Conservation (phyloP, 345 rosid genomes). For the Eucalyptus dawsonii region DNA sequence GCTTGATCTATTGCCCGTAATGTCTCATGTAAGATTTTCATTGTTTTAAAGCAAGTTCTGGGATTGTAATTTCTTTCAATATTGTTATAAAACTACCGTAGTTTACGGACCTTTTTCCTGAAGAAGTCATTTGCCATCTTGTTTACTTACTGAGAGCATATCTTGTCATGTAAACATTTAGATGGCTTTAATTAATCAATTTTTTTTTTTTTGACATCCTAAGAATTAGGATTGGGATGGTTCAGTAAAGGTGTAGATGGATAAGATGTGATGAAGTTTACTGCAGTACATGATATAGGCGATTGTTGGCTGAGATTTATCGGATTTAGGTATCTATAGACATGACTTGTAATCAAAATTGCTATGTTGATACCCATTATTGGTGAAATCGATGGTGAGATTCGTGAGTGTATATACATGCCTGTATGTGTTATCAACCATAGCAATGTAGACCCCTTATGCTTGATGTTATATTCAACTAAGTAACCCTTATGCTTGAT, state of each 20-base stretch:
- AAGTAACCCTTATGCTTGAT: background rate
- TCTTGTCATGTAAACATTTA: background rate
- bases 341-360: background rate
- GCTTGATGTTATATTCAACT: too few relatives aligned
- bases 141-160: background rate
- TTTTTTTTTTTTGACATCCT: background rate
- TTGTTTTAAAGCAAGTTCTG: background rate
- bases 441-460: background rate
- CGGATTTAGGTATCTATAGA: background rate
- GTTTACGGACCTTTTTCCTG: background rate
- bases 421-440: background rate
- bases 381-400: background rate
- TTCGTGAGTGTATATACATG: background rate
- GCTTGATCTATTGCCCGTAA: background rate
- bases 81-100: background rate
- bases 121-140: background rate
- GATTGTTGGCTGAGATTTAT: background rate
- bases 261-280: background rate
- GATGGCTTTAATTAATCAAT: background rate
- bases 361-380: background rate
- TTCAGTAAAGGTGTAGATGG: background rate
- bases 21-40: background rate
- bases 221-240: background rate
- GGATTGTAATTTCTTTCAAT: background rate
- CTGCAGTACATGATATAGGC: background rate